Evolutionary conservation across 2,329 filamentous ascomycete species (phyloP).

Genomic region (Epichloe uncinata): DNA sequence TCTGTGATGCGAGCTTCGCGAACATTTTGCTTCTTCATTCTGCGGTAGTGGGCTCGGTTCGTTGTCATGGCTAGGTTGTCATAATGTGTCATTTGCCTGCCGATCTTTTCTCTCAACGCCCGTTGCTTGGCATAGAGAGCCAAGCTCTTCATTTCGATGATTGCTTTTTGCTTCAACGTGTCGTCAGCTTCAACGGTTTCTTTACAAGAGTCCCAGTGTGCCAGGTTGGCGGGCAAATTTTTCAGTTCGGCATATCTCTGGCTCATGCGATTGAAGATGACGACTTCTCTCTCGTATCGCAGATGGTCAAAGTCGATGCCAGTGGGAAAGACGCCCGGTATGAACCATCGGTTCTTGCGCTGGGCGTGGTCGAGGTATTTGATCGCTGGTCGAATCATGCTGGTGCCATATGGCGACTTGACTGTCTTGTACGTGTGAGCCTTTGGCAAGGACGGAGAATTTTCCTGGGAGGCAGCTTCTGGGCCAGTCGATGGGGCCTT

Average conservation of each 20-base stretch:
- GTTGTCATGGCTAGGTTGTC: constrained; percentile 96
- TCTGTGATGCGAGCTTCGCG: constrained; percentile 94
- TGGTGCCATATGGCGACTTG: constrained; percentile 54
- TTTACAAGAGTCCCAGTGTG: constrained; percentile 71
- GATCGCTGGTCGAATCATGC: constrained; percentile 44
- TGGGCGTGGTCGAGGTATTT: constrained; percentile 68
- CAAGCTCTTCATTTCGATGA: constrained; percentile 92
- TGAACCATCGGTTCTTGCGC: constrained; percentile 62
- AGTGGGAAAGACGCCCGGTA: constrained; percentile 78
- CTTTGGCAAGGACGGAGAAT: constrained; percentile 22
- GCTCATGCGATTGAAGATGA: constrained; percentile 81
- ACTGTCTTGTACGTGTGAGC: constrained; percentile 55
- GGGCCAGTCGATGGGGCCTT: constrained; percentile 25
- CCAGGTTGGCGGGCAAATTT: constrained; percentile 70
- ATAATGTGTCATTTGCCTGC: constrained; percentile 84
- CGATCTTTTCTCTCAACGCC: constrained; percentile 71
- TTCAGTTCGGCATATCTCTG: constrained; percentile 76
- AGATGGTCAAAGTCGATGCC: constrained; percentile 80
- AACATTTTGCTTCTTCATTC: constrained; percentile 94
- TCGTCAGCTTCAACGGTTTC: constrained; percentile 59
- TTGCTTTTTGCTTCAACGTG: constrained; percentile 69
- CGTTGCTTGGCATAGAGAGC: constrained; percentile 81
- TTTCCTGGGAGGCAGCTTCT: constrained; percentile 21
- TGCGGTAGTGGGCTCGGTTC: constrained; percentile 78
- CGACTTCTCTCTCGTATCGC: constrained; percentile 73